Base-by-base conservation (phyloP, 2,329 filamentous ascomycete species). In the Trichophaea hybrida region DNA sequence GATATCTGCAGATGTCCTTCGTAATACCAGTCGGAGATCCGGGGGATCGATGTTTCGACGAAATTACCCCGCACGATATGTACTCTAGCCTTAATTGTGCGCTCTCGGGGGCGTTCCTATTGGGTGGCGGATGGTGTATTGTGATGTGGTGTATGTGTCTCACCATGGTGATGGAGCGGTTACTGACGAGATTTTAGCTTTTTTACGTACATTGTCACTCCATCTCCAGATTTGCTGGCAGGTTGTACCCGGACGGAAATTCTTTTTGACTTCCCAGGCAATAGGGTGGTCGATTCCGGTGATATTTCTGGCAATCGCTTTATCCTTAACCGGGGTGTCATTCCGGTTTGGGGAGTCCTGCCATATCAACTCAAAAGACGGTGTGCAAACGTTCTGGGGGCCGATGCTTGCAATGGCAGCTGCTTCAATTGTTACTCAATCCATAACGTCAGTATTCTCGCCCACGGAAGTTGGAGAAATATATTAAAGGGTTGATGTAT, bases 141-240 rank as follows among this genome's bases (percentile, higher is more conserved):
- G 81, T 88, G 35, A 83, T 94, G 72, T 98, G 93, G 91, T 80
- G 78, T 79, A 72, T 66, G 76, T 71, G 13, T 38, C 31, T 33
- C 7, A 33, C 59, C 33, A 2, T 2, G 24, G 15, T 24, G 17
- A 40, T 53, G 33, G 55, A 15, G 52, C 37, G 7, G 34, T 35
- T 55, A 37, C 48, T 60, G 57, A 64, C 44, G 54, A 32, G 4
- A 13, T 8, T 13, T 12, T 56, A 74, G 82, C 90, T 64, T 94
- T 96, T 71, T 78, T 96, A 61, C 83, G 93, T 64, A 86, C 91
- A 0, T 74, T 97, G 37, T 94, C 89, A 4, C 84, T 98, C 68
- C 93, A 98, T 72, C 81, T 98, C 32, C 93, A 97, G 72, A 96
- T 98, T 65, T 96, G 90, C 76, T 98, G 93, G 93, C 89, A 97